Conservation (phyloP, 108 stramenopile genomes). For the Skeletonema marinoi region DNA sequence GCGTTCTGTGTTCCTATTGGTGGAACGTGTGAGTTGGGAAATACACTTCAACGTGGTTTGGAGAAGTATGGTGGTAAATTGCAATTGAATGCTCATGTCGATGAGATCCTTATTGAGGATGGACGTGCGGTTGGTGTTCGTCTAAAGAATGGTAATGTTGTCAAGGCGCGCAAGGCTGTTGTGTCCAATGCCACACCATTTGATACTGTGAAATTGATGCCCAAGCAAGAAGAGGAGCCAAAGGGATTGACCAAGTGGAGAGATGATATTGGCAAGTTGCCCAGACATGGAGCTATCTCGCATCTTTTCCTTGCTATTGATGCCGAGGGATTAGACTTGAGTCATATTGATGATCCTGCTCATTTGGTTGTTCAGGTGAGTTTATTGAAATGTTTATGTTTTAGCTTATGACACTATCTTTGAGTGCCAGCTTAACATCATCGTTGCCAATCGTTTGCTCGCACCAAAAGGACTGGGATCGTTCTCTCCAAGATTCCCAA, state of each 20-base stretch:
- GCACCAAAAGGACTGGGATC: slow-evolving; percentile 72
- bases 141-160: slow-evolving; percentile 87
- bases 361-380: slow-evolving; percentile 86
- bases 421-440: not conserved
- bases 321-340: slow-evolving; percentile 79
- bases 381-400: not conserved
- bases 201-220: slow-evolving; percentile 89
- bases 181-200: slow-evolving; percentile 94
- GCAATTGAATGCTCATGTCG: slow-evolving; percentile 89
- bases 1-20: slow-evolving; percentile 88
- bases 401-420: not conserved
- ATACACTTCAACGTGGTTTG: slow-evolving; percentile 75
- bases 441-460: not conserved
- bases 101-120: slow-evolving; percentile 88
- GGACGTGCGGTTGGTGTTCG: slow-evolving; percentile 88
- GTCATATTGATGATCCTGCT: slow-evolving; percentile 88
- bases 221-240: slow-evolving; percentile 46
- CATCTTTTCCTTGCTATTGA: slow-evolving; percentile 89
- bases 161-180: slow-evolving; percentile 91
- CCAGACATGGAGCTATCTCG: slow-evolving; percentile 89
- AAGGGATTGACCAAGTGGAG: slow-evolving; percentile 74
- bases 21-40: slow-evolving; percentile 82
- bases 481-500: slow-evolving; percentile 90
- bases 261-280: slow-evolving; percentile 74
- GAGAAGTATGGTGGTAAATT: slow-evolving; percentile 89